Conservation (phyloP, 1,284 basidiomycete genomes). For the Rhodotorula sp. region DNA sequence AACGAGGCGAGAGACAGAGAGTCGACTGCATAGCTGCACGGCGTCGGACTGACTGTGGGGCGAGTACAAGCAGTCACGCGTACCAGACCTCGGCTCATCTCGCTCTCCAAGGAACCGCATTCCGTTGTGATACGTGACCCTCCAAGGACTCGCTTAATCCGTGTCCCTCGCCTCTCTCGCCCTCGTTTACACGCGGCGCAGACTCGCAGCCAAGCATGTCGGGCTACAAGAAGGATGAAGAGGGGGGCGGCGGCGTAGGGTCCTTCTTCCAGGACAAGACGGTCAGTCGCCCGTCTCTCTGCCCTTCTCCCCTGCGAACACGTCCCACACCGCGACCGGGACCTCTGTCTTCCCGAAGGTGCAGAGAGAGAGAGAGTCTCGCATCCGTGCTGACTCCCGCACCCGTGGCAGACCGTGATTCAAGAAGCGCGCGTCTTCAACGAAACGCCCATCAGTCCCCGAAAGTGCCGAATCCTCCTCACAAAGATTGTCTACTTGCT, state of each 20-base stretch:
- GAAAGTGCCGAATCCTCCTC: slow-evolving; percentile 93
- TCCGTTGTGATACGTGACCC: no score
- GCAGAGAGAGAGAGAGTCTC: background rate
- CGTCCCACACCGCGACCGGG: slow-evolving; percentile 9
- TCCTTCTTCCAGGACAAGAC: slow-evolving; percentile 49
- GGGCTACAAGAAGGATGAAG: slow-evolving; percentile 42
- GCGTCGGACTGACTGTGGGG: no score
- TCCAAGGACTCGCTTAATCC: background rate
- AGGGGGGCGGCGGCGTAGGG: slow-evolving; percentile 41
- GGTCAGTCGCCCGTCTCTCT: slow-evolving; percentile 5
- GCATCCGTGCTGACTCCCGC: background rate
- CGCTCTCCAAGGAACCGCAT: no score
- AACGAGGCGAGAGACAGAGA: no score
- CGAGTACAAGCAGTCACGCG: no score
- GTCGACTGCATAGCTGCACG: no score
- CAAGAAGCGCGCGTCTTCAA: slow-evolving; percentile 99
- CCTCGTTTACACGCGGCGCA: background rate
- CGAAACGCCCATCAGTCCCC: slow-evolving; percentile 81
- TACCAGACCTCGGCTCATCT: no score
- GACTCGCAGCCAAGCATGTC: slow-evolving; percentile 15
- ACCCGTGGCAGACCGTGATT: slow-evolving; percentile 64
- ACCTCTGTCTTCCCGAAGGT: background rate
- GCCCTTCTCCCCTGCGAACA: slow-evolving; percentile 3
- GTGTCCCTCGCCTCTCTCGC: background rate
- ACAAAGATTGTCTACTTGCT: slow-evolving; percentile 95